phyloP scores from a whole-genome alignment of 2,329 filamentous ascomycete species.

The Aspergillus oerlinghausenensis region DNA sequence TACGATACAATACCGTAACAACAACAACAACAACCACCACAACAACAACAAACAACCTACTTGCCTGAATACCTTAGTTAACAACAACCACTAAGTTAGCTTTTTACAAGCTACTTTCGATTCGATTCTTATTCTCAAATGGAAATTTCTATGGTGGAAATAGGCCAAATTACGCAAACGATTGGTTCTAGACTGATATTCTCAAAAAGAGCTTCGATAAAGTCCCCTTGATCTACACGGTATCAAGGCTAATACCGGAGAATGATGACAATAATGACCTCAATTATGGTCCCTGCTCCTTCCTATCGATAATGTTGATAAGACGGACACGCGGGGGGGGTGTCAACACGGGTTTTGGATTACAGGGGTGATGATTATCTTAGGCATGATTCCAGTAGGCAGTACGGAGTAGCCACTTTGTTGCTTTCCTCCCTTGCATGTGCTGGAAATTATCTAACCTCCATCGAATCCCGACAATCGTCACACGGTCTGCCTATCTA shows the following conservation, averaged over 20 bases:
- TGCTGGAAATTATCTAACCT: constrained; percentile 6
- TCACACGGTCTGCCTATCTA: not conserved
- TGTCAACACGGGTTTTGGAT: not conserved
- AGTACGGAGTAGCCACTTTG: not conserved
- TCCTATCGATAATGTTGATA: constrained; percentile 18
- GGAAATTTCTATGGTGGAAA: not conserved
- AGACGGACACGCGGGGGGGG: constrained; percentile 13
- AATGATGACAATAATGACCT: not conserved
- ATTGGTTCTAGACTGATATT: not conserved
- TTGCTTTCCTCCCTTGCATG: constrained; percentile 18
- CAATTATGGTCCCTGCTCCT: not conserved
- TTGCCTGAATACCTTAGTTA: not conserved
- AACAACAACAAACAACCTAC: not conserved
- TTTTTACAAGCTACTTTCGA: not conserved
- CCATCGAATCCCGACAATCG: not conserved
- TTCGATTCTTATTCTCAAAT: not conserved
- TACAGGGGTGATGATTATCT: not conserved
- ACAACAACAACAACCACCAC: not conserved
- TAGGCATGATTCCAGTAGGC: not conserved
- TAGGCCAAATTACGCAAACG: not conserved
- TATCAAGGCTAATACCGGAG: not conserved
- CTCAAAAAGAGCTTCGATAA: not conserved
- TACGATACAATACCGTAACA: constrained; percentile 9
- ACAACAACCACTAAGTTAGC: too few relatives aligned
- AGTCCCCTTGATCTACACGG: not conserved